Base-by-base conservation (phyloP, 2,329 filamentous ascomycete species). In the Coleophoma crateriformis region DNA sequence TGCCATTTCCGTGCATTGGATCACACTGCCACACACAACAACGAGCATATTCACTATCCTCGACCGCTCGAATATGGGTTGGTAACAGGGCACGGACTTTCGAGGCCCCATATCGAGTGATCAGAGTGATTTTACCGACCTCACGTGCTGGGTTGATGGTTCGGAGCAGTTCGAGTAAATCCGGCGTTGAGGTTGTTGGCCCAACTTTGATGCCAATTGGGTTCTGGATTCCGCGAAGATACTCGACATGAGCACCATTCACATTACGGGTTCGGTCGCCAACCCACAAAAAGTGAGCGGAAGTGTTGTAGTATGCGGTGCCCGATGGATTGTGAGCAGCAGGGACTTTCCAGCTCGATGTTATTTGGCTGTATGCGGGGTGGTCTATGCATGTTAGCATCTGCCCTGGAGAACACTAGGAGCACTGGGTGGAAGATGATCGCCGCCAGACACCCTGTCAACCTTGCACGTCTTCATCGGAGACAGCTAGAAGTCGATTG, bases 241-340 rank as follows among this genome's bases (percentile, higher is more conserved):
- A 99, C 71, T 99, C 94, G 54, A 99, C 87, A 68, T 99, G 94
- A 0, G 87, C 92, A 60, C 92, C 89, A 64, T 94, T 87, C 42
- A 96, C 82, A 70, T 97, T 92, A 43, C 94, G 83, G 2, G 94
- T 99, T 57, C 94, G 88, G 69, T 99, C 94, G 48, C 94, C 94
- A 61, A 99, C 95, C 94, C 94, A 99, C 67, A 99, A 79, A 74
- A 99, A 97, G 67, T 99, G 94, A 0, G 90, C 89, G 4, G 90
- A 95, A 0, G 92, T 97, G 70, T 96, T 87, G 73, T 95, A 97
- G 78, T 88, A 95, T 62, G 85, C 22, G 22, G 19, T n/a, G 11
- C 20, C 27, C 5, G 13, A 10, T n/a, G 41, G 15, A 32, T 44
- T 4, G 14, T 22, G 22, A 15, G 13, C 14, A n/a, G 12, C 41